Base-by-base conservation (phyloP, 1,284 basidiomycete species). In the Rhizoctonia solani region DNA sequence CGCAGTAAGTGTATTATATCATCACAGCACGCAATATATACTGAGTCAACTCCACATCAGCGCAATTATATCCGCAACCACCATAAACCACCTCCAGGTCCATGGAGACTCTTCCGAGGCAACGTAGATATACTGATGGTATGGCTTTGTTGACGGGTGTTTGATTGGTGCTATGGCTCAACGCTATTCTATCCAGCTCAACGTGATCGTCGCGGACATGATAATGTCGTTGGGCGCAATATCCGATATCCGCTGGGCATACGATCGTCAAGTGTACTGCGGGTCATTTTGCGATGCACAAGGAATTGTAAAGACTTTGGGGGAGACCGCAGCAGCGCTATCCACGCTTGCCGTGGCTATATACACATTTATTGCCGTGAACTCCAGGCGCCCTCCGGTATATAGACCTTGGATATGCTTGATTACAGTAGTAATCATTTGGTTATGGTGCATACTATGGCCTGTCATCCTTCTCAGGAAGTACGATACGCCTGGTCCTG, bases 71-170 rank as follows among this genome's bases (percentile, higher is more conserved):
- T 4, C 6, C 50, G 50, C 5, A 66, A 54, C n/a, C 19, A 14
- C 6, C 23, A 9, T 9, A 19, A 53, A 9, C 61, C 39, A 9
- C 6, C 21, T 2, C n/a, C 19, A 2, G 34, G 39, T 9, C 27
- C 5, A 34, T 32, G 49, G 49, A 14, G 30, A 11, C 39, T 66
- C 3, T 66, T 66, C 30, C 34, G 61, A 46, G 41, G 61, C 50
- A 66, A 66, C 19, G 27, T 66, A n/a, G 61, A 66, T 21, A 66
- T 66, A 30, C 27, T 66, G 3, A 66, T 66, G 61, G 61, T 65
- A 65, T 16, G 37, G 9, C 19, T 34, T 46, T 14, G 8, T 46
- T 39, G 37, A 39, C 16, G 37, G 16, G 16, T 39, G 8, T 8
- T 13, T 44, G 27, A 34, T 19, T 46, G 21, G 4, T 66, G 11